Conservation (phyloP, 179 eudicot species). For the Dionaea muscipula region DNA sequence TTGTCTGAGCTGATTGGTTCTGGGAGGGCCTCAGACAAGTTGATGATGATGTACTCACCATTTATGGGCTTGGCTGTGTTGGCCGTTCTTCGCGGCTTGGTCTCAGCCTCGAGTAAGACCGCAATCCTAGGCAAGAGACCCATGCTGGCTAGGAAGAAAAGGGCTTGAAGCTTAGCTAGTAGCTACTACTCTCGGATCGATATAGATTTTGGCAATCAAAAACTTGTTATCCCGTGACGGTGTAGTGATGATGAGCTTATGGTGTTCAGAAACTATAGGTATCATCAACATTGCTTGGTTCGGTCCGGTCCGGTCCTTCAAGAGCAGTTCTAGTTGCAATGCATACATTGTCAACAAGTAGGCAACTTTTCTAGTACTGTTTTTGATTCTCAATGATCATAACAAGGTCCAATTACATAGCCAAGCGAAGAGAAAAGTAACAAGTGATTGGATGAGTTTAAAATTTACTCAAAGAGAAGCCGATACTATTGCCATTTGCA, state of each 20-base stretch:
- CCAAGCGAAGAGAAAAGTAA: too few species aligned
- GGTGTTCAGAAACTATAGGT: not conserved
- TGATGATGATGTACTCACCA: constrained; percentile 38
- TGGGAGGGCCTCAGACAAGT: constrained; percentile 33
- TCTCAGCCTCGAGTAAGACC: constrained; percentile 25
- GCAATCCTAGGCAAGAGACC: constrained; percentile 23
- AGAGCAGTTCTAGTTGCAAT: too few species aligned
- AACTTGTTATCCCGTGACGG: not conserved
- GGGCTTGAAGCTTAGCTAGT: constrained; percentile 18
- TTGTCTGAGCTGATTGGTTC: constrained; percentile 34
- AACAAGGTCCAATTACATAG: too few species aligned
- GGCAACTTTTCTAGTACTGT: too few species aligned
- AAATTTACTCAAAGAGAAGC: too few species aligned
- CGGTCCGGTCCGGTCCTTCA: too few species aligned
- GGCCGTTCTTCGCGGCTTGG: constrained; percentile 43
- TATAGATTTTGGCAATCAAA: not conserved
- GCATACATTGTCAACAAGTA: too few species aligned
- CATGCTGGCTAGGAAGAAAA: constrained; percentile 31
- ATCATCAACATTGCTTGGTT: not conserved
- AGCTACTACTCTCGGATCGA: not conserved
- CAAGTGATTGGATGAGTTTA: too few species aligned
- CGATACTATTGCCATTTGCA: too few species aligned
- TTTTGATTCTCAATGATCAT: too few species aligned
- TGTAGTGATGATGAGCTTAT: not conserved
- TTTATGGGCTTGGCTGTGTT: constrained; percentile 39